phyloP scores from a whole-genome alignment of 75 land plant species.

The Pinus tabuliformis region DNA sequence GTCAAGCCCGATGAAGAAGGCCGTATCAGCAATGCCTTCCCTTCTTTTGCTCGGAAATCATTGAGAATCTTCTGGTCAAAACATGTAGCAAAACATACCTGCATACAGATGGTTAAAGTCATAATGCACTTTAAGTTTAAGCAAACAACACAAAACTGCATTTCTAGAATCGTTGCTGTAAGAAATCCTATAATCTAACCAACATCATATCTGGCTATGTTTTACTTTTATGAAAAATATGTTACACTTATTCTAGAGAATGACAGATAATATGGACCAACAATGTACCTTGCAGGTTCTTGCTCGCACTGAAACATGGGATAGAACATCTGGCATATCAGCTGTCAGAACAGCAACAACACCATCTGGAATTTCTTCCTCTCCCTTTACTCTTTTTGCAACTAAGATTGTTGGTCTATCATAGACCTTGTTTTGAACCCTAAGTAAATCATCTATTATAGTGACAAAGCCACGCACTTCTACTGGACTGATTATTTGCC shows the following conservation, averaged over 20 bases:
- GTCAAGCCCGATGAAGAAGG: constrained; percentile 25
- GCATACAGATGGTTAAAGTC: not conserved
- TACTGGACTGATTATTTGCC: constrained; percentile 77
- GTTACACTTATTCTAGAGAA: not conserved
- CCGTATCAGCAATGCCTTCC: constrained; percentile 23
- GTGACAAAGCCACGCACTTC: constrained; percentile 52
- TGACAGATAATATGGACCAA: not conserved
- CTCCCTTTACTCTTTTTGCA: constrained; percentile 58
- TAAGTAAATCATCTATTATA: constrained; percentile 38
- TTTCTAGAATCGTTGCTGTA: not conserved
- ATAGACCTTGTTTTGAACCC: constrained; percentile 49
- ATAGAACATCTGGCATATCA: constrained; percentile 73
- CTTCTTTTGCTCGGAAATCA: constrained; percentile 35
- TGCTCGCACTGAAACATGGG: constrained; percentile 61
- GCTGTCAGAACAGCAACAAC: constrained; percentile 65
- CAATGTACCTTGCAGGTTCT: constrained; percentile 39
- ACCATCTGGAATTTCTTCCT: constrained; percentile 77
- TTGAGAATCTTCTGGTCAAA: constrained; percentile 39
- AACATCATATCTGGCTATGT: not conserved
- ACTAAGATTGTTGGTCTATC: constrained; percentile 53
- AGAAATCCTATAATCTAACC: not conserved
- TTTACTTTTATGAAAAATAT: not conserved
- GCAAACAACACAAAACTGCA: not conserved
- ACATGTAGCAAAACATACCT: constrained; percentile 61
- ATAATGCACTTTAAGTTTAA: not conserved